Conservation (phyloP, 345 rosid genomes). For the Eucalyptus curtisii region DNA sequence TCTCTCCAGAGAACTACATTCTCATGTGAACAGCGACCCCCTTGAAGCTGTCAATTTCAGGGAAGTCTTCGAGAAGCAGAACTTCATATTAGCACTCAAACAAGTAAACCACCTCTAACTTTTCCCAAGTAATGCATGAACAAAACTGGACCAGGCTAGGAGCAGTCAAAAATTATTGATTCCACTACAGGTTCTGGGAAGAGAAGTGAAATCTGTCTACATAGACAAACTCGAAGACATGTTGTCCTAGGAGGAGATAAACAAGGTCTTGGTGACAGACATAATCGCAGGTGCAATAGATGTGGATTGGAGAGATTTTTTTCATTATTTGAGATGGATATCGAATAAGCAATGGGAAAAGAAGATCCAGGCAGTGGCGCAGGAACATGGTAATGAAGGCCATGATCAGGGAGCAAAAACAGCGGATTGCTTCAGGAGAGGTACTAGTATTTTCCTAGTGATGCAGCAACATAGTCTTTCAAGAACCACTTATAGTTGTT, state of each 20-base stretch:
- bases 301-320: conserved; percentile 95
- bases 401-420: conserved; percentile 6
- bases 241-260: conserved; percentile 42
- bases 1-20: conserved; percentile 23
- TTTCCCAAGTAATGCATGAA: not conserved
- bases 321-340: conserved; percentile 72
- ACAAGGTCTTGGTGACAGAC: conserved; percentile 38
- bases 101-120: conserved; percentile 27
- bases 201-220: conserved; percentile 39
- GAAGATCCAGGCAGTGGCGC: conserved; percentile 31
- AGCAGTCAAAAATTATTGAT: not conserved
- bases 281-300: conserved; percentile 73
- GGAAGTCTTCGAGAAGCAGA: conserved; percentile 55
- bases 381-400: conserved; percentile 65
- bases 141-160: not conserved
- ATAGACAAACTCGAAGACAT: conserved; percentile 47
- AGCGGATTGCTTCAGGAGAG: not conserved
- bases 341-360: conserved; percentile 44
- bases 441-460: not conserved
- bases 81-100: conserved; percentile 58
- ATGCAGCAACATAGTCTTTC: not conserved
- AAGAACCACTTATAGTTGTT: not conserved
- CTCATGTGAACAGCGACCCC: conserved; percentile 16
- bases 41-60: conserved; percentile 53
- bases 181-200: conserved; percentile 45